Base-by-base conservation (phyloP, 2,329 filamentous ascomycete species). In the Lasiodiplodia theobromae region DNA sequence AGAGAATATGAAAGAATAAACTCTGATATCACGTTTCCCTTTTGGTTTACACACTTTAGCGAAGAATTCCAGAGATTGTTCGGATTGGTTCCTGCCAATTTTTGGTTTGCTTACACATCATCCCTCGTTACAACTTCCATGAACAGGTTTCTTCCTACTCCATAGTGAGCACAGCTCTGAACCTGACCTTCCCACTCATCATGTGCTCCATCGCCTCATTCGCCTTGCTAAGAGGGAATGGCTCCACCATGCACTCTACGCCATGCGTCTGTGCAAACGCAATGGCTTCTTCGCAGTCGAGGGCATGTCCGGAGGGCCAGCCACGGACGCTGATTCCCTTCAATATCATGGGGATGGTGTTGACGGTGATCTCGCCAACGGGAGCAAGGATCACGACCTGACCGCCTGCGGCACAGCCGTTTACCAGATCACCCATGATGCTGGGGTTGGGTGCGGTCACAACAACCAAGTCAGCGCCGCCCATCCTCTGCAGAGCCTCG, bases 371-470 rank as follows among this genome's bases (percentile, higher is more conserved):
- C 1, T 84, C 82, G 0, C 84, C 83, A 28, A 81, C 78, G 51
- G 82, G 83, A 0, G 89, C 84, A 37, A 91, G 81, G n/a, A 89
- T 79, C 18, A 91, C 75, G 8, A 92, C 73, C 75, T 87, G 90
- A 12, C 90, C 89, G 8, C 80, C 77, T 0, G 84, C 73, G 4
- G 80, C 85, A 8, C 91, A 81, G 2, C 86, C 90, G 2, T 76
- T 80, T 1, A 89, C 77, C 34, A 92, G 74, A 4, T 83, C 82
- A 1, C 81, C 74, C 63, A 92, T 85, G 38, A 86, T 79, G 66
- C 86, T 79, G 0, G 87, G 82, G 73, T 87, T 88, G 6, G 89
- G 89, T 3, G 88, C 89, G 3, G 89, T 92, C 49, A 87, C 82
- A 4, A 91, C 83, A 68, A 92, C 86, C 64, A 90, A 77, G 3